Percentiles rank a stretch among this genome's conserved stretches.
phyloP scores from a whole-genome alignment of 371 early-diverging fungal genomes.

The Mucor sp. region DNA sequence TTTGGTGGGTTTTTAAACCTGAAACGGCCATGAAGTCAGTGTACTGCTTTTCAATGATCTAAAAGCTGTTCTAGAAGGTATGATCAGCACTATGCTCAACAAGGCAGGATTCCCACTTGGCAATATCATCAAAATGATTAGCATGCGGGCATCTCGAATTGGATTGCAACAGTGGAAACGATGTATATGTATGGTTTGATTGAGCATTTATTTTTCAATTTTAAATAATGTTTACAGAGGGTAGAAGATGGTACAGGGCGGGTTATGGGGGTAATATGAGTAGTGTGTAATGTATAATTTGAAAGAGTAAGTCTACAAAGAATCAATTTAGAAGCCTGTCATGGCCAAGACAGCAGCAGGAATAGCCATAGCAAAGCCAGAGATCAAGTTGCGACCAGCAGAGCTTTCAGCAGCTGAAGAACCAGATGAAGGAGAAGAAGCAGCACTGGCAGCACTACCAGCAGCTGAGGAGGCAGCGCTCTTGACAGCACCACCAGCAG shows the following conservation, averaged over 20 bases:
- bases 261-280: not conserved
- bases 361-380: constrained; percentile 18
- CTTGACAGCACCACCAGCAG: not conserved
- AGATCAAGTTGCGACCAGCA: constrained; percentile 17
- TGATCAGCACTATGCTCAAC: too few species aligned
- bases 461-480: not conserved
- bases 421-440: not conserved
- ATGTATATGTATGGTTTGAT: too few species aligned
- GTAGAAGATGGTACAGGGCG: constrained; percentile 16
- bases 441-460: not conserved
- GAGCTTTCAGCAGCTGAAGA: constrained; percentile 2
- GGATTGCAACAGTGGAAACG: too few species aligned
- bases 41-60: not conserved
- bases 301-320: constrained; percentile 2
- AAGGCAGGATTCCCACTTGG: too few species aligned
- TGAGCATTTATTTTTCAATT: too few species aligned
- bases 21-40: not conserved
- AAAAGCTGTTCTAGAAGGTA: not conserved
- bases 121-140: too few species aligned
- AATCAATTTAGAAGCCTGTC: constrained; percentile 23
- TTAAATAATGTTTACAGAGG: not conserved
- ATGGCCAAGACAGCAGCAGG: constrained; percentile 24
- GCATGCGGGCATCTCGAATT: too few species aligned
- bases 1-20: not conserved
- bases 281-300: not conserved